phyloP scores from a whole-genome alignment of 2,329 filamentous ascomycete genomes.

The Pseudocercospora cruenta region DNA sequence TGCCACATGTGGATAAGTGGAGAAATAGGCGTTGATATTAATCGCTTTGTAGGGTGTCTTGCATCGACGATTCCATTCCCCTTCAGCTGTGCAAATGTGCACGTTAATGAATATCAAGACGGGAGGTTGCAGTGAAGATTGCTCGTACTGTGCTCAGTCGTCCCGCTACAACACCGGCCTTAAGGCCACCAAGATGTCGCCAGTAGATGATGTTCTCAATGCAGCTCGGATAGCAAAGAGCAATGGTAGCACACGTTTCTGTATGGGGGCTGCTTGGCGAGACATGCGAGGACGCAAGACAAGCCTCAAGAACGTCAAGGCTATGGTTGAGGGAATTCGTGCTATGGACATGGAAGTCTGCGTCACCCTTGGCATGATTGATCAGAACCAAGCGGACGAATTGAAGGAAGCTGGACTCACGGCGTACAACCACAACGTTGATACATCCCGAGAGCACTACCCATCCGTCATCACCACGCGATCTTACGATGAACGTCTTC shows the following conservation, averaged over 20 bases:
- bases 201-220: conserved; percentile 77
- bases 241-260: conserved; percentile 88
- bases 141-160: conserved; percentile 89
- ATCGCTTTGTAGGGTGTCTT: conserved; percentile 63
- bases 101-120: conserved; percentile 98
- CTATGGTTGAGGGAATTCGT: conserved; percentile 81
- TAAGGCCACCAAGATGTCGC: conserved; percentile 76
- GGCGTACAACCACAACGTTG: conserved; percentile 93
- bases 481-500: conserved; percentile 82
- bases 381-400: conserved; percentile 73
- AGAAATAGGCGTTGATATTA: conserved; percentile 5
- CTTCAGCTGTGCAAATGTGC: conserved; percentile 84
- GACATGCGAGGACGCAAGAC: conserved; percentile 92
- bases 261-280: conserved; percentile 92
- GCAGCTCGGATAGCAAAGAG: conserved; percentile 76
- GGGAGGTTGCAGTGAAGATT: conserved; percentile 88
- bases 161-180: conserved; percentile 78
- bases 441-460: conserved; percentile 88
- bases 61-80: conserved; percentile 84
- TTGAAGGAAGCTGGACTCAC: conserved; percentile 83
- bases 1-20: background rate
- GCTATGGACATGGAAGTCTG: conserved; percentile 87
- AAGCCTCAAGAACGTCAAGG: conserved; percentile 78
- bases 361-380: conserved; percentile 94
- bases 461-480: conserved; percentile 83